Conservation (phyloP, 331 rosid species). For the Malus hybrid region DNA sequence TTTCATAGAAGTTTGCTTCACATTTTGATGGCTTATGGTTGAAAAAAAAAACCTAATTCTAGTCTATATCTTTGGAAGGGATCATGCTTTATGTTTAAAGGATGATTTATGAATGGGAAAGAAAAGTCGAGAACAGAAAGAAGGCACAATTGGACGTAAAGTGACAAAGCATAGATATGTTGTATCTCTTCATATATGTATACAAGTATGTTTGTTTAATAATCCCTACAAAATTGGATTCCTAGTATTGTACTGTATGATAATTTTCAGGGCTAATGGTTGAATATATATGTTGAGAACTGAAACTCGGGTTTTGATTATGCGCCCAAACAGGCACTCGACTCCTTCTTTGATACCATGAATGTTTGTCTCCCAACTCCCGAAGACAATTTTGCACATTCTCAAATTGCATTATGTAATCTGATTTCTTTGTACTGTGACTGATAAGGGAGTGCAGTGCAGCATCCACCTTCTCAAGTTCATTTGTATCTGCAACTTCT, state of each 20-base stretch:
- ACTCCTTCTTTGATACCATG: conserved; percentile 25
- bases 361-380: conserved; percentile 26
- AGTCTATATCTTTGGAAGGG: too few species aligned
- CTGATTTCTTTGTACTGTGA: not conserved
- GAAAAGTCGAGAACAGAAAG: too few species aligned
- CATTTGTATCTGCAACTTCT: conserved; percentile 9
- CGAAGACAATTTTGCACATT: conserved; percentile 11
- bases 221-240: not conserved
- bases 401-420: not conserved
- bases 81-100: too few species aligned
- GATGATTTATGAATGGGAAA: too few species aligned
- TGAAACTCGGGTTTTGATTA: conserved; percentile 32
- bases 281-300: conserved; percentile 38
- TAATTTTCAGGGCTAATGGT: not conserved
- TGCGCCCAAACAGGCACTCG: conserved; percentile 22
- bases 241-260: not conserved
- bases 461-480: conserved; percentile 23
- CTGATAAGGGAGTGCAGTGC: conserved; percentile 15
- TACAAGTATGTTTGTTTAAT: not conserved
- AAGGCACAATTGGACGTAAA: not conserved
- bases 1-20: not conserved
- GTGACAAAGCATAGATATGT: not conserved
- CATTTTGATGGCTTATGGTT: not conserved
- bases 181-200: not conserved
- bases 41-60: not conserved